These are phyloP conservation scores for Pseudophaeomoniella oleicola DNA, from an alignment of 2,329 filamentous ascomycete genomes.

Conservation along the genomic window DNA sequence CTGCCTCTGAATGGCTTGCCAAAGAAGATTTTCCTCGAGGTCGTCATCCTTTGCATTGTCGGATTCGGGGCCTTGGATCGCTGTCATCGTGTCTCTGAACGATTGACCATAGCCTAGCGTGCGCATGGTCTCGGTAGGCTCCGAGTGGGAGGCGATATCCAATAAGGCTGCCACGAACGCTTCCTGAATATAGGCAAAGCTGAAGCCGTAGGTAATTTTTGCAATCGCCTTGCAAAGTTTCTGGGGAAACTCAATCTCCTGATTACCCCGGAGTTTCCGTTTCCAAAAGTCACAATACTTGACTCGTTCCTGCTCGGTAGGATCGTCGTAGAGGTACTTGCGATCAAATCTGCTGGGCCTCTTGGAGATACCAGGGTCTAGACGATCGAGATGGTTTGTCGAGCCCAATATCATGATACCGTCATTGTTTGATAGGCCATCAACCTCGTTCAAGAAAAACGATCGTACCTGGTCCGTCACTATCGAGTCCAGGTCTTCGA, in stretches of 20 bases:
- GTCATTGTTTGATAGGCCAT: constrained; percentile 54
- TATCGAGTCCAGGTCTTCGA: constrained; percentile 58
- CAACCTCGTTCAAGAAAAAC: constrained; percentile 61
- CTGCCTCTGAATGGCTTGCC: constrained; percentile 50
- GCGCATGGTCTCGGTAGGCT: constrained; percentile 4
- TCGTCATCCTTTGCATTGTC: constrained; percentile 26
- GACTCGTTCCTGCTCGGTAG: constrained; percentile 37
- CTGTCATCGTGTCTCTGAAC: constrained; percentile 4
- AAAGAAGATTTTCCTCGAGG: constrained; percentile 39
- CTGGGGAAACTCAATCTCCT: constrained; percentile 46
- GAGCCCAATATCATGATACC: constrained; percentile 56
- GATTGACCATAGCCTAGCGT: constrained; percentile 11
- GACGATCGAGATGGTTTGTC: constrained; percentile 49
- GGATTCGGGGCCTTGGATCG: not conserved
- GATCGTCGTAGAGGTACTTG: constrained; percentile 51
- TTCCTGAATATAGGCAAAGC: constrained; percentile 57
- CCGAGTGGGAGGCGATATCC: constrained; percentile 32
- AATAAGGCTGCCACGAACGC: constrained; percentile 51
- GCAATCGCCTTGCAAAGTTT: constrained; percentile 44
- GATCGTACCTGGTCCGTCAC: constrained; percentile 45
- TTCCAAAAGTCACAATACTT: constrained; percentile 52
- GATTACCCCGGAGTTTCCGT: constrained; percentile 34
- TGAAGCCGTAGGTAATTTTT: constrained; percentile 48
- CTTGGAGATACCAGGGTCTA: constrained; percentile 54
- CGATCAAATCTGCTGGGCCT: constrained; percentile 52